Evolutionary conservation across 306 rosid genomes (phyloP).

Genomic region (Luffa acutangula): DNA sequence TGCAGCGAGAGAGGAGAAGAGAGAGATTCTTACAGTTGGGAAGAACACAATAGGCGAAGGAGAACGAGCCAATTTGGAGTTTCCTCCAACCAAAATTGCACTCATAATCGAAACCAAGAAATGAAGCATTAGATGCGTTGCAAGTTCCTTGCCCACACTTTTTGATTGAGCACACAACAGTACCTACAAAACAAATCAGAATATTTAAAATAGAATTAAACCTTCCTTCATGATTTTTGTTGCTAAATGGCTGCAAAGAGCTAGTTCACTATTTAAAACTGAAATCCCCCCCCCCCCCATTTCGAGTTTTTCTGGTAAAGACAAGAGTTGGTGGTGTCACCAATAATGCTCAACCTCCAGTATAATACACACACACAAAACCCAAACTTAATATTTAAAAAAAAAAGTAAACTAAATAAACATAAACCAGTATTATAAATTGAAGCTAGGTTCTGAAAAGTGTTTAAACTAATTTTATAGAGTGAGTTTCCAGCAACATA

Average conservation of each 20-base stretch:
- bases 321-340: neutral
- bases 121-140: conserved; percentile 19
- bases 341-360: neutral
- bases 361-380: neutral
- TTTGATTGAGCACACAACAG: conserved; percentile 7
- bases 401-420: neutral
- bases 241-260: neutral
- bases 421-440: neutral
- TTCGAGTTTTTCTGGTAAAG: neutral
- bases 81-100: conserved; percentile 22
- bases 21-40: conserved; percentile 27
- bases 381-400: neutral
- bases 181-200: neutral
- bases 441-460: neutral
- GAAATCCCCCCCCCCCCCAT: neutral
- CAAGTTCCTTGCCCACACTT: conserved; percentile 35
- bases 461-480: neutral
- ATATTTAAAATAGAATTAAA: neutral
- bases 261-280: neutral
- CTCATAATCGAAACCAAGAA: conserved; percentile 26
- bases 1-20: too few species aligned
- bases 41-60: conserved; percentile 19
- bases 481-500: neutral
- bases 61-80: conserved; percentile 15
- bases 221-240: conserved; percentile 7